Evolutionary conservation across 2,329 filamentous ascomycete genomes (phyloP).

Genomic region (Fusarium papillatum): DNA sequence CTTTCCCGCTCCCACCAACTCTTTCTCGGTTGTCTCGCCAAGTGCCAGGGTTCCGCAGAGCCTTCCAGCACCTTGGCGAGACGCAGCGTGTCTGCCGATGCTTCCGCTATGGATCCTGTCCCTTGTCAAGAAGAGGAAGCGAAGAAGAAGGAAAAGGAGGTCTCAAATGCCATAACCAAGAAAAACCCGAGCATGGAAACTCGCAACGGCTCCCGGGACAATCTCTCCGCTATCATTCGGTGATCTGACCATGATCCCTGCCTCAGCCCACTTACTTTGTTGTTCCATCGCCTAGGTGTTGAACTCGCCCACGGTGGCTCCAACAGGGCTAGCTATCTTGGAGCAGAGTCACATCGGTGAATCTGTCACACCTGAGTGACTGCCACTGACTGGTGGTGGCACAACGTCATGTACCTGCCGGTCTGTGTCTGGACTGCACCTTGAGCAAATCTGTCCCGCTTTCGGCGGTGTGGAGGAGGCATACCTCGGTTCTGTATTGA

Average conservation of each 20-base stretch:
- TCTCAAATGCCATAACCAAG: conserved; percentile 25
- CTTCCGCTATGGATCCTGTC: conserved; percentile 39
- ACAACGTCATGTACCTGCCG: conserved; percentile 29
- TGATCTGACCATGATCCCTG: conserved; percentile 19
- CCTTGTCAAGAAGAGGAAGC: conserved; percentile 16
- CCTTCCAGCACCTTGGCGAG: conserved; percentile 36
- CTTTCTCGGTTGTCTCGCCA: conserved; percentile 3
- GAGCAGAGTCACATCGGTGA: conserved; percentile 25
- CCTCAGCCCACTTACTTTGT: conserved; percentile 22
- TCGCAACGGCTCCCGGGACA: conserved; percentile 15
- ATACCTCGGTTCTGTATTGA: conserved; percentile 26
- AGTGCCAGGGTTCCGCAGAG: conserved; percentile 30
- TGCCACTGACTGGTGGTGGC: conserved; percentile 25
- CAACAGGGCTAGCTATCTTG: neutral
- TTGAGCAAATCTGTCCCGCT: conserved; percentile 30
- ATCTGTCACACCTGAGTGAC: conserved; percentile 24
- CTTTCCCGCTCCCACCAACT: conserved; percentile 21
- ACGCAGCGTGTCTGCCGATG: conserved; percentile 30
- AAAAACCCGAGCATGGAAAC: conserved; percentile 21
- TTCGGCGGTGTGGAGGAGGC: conserved; percentile 36
- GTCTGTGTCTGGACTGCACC: conserved; percentile 24
- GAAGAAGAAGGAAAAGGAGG: neutral
- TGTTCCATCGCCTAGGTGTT: conserved; percentile 16
- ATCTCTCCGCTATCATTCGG: conserved; percentile 9
- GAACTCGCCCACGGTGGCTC: neutral